phyloP scores from a whole-genome alignment of 2,329 filamentous ascomycete species.

The Cladosporium sp. region DNA sequence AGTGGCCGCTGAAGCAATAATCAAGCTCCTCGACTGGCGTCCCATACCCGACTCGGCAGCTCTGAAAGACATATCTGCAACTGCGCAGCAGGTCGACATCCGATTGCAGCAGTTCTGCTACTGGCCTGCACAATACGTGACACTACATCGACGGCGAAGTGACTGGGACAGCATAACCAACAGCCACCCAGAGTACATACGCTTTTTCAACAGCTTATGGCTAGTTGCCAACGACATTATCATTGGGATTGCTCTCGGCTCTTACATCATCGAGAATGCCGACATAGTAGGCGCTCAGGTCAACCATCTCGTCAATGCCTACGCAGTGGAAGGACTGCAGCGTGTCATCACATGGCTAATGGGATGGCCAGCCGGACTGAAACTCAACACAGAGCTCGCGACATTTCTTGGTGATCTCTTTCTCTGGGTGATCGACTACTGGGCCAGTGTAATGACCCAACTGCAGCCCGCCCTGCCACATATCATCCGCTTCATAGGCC shows the following conservation, averaged over 20 bases:
- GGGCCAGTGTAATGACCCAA: slow-evolving; percentile 77
- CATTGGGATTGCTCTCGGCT: slow-evolving; percentile 92
- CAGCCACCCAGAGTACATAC: slow-evolving; percentile 95
- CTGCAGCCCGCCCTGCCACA: slow-evolving; percentile 77
- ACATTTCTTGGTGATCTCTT: slow-evolving; percentile 94
- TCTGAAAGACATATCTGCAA: slow-evolving; percentile 92
- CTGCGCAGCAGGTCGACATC: slow-evolving; percentile 95
- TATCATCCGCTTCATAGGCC: slow-evolving; percentile 88
- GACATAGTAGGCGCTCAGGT: slow-evolving; percentile 78
- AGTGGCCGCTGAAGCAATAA: slow-evolving; percentile 71
- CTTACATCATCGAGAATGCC: slow-evolving; percentile 95
- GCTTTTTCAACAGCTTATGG: slow-evolving; percentile 98
- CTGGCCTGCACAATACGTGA: slow-evolving; percentile 96
- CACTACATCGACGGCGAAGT: slow-evolving; percentile 78
- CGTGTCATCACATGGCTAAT: slow-evolving; percentile 92
- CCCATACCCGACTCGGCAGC: slow-evolving; percentile 73
- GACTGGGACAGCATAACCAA: slow-evolving; percentile 96
- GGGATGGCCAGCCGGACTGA: slow-evolving; percentile 91
- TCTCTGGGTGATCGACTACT: slow-evolving; percentile 97
- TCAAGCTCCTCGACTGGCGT: slow-evolving; percentile 81
- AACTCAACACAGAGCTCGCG: slow-evolving; percentile 90
- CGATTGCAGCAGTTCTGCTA: slow-evolving; percentile 97
- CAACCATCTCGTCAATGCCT: slow-evolving; percentile 68
- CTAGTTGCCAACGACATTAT: slow-evolving; percentile 98
- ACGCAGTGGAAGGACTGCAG: slow-evolving; percentile 84